These are phyloP conservation scores for Aspergillus pseudonomiae DNA, from an alignment of 2,329 filamentous ascomycete genomes.

Conservation along the genomic window DNA sequence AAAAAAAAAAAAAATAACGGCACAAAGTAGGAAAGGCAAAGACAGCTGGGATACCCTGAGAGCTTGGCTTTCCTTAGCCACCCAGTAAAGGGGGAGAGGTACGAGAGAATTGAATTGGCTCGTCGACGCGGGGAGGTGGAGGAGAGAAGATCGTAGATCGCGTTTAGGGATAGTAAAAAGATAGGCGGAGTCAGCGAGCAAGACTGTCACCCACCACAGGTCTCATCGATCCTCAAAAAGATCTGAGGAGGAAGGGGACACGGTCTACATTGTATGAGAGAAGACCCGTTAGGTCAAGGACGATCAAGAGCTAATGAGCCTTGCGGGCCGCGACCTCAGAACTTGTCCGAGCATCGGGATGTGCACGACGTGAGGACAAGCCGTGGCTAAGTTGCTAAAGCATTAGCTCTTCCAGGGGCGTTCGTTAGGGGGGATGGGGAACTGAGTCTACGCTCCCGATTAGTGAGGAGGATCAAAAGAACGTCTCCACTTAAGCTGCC, in stretches of 20 bases:
- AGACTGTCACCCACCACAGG: slow-evolving; percentile 12
- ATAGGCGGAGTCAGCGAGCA: background rate
- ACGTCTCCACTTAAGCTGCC: slow-evolving; percentile 36
- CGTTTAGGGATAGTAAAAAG: slow-evolving; percentile 6
- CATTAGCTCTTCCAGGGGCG: slow-evolving; percentile 31
- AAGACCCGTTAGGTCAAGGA: slow-evolving; percentile 17
- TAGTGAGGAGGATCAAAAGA: slow-evolving; percentile 29
- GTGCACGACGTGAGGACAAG: slow-evolving; percentile 16
- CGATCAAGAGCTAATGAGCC: slow-evolving; percentile 15
- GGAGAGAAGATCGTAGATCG: slow-evolving; percentile 6
- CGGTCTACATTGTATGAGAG: background rate
- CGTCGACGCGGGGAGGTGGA: slow-evolving; percentile 7
- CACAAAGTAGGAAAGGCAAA: background rate
- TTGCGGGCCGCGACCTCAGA: slow-evolving; percentile 7
- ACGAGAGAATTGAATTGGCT: slow-evolving; percentile 6
- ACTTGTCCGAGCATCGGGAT: slow-evolving; percentile 9
- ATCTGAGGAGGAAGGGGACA: slow-evolving; percentile 19
- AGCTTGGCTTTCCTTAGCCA: slow-evolving; percentile 9
- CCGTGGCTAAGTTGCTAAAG: slow-evolving; percentile 20
- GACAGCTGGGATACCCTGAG: background rate
- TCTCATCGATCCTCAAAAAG: slow-evolving; percentile 12
- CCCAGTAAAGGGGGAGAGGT: slow-evolving; percentile 6
- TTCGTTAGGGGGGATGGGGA: slow-evolving; percentile 38
- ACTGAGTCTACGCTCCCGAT: slow-evolving; percentile 33
- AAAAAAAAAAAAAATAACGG: background rate